Evolutionary conservation across 805 yeast genomes (phyloP).

Genomic region (Metschnikowia amazonensis): DNA sequence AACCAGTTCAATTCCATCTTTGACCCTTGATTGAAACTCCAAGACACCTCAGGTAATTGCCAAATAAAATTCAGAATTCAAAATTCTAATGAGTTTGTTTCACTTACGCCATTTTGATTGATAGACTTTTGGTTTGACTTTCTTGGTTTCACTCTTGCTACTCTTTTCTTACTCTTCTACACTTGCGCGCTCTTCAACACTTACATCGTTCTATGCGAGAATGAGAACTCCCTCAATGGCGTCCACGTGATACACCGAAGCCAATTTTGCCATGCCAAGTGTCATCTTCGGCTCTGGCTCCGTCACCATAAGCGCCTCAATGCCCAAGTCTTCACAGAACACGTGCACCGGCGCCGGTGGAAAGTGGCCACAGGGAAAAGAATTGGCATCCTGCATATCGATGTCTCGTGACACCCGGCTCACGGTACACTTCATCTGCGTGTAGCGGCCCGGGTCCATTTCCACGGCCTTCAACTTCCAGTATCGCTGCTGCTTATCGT

Average conservation of each 20-base stretch:
- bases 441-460: constrained; percentile 8
- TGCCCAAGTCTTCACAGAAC: constrained; percentile 45
- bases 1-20: no score
- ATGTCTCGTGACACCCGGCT: constrained; percentile 20
- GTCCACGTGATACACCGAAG: constrained; percentile 43
- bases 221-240: constrained; percentile 39
- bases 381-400: constrained; percentile 7
- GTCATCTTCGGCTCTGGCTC: constrained; percentile 18
- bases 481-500: constrained; percentile 17
- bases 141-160: no score
- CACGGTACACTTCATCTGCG: constrained; percentile 39
- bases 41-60: no score
- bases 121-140: no score
- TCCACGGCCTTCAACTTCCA: constrained; percentile 26
- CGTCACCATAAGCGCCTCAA: constrained; percentile 42
- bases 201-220: no score
- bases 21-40: no score
- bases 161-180: no score
- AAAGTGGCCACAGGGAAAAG: no score
- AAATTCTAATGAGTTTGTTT: no score
- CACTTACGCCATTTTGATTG: no score
- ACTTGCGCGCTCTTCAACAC: no score
- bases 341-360: neutral
- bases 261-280: constrained; percentile 45
- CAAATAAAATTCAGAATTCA: no score